Conservation (phyloP, 495 filamentous ascomycete genomes). For the Thozetella sp. region DNA sequence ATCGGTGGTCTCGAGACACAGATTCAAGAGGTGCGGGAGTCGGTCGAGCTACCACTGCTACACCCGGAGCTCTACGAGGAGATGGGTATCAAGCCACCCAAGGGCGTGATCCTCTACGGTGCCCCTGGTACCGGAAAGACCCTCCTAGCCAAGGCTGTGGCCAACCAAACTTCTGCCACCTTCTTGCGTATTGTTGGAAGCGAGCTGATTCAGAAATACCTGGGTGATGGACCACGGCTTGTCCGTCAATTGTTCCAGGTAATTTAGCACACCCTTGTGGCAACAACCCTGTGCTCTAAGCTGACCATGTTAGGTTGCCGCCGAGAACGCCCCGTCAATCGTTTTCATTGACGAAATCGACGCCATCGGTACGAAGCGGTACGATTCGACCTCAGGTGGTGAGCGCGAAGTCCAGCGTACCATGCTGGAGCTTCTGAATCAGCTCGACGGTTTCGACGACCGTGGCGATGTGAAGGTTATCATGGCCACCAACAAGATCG, state of each 20-base stretch:
- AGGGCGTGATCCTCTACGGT: constrained; percentile 99
- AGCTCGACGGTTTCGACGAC: constrained; percentile 98
- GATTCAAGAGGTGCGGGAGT: constrained; percentile 97
- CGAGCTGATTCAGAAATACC: constrained; percentile 98
- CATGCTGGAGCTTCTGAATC: constrained; percentile 98
- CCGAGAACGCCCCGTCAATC: constrained; percentile 94
- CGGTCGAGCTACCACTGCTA: constrained; percentile 92
- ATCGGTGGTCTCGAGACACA: constrained; percentile 95
- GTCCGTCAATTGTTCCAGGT: constrained; percentile 96
- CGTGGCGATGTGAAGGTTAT: constrained; percentile 99
- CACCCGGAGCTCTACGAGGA: constrained; percentile 99
- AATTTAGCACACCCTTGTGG: constrained; percentile 10
- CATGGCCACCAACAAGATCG: constrained; percentile 99
- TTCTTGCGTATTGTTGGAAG: constrained; percentile 98
- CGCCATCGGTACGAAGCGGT: constrained; percentile 98
- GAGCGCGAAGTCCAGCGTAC: constrained; percentile 98
- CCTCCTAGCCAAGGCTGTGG: constrained; percentile 94
- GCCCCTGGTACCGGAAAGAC: constrained; percentile 98
- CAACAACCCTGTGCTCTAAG: background rate
- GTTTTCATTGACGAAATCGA: constrained; percentile 99
- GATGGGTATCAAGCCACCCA: constrained; percentile 99
- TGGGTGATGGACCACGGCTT: constrained; percentile 92
- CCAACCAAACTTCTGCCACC: constrained; percentile 97
- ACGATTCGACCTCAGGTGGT: constrained; percentile 95
- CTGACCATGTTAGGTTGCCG: constrained; percentile 66